Evolutionary conservation across 2,329 filamentous ascomycete species (phyloP).

Genomic region (Zarea fungicola): DNA sequence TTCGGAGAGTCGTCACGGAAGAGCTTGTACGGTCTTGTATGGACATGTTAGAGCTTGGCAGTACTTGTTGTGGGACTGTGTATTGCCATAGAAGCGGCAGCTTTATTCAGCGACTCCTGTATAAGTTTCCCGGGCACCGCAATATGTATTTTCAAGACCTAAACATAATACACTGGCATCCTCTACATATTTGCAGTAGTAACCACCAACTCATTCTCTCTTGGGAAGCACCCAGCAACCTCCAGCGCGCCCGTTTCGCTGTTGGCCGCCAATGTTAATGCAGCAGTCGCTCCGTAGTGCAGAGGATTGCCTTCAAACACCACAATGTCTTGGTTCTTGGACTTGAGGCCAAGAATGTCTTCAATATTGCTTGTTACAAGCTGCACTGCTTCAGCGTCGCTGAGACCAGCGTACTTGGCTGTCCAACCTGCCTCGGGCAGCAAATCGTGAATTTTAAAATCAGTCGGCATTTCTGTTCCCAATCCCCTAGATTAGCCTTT

Average conservation of each 20-base stretch:
- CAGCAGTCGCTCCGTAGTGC: conserved; percentile 34
- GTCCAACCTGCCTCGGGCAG: conserved; percentile 35
- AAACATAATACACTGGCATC: too few species aligned
- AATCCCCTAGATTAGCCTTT: background rate
- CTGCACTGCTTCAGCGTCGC: conserved; percentile 27
- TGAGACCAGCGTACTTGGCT: conserved; percentile 34
- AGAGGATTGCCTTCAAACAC: conserved; percentile 39
- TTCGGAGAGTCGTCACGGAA: too few species aligned
- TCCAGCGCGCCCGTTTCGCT: conserved; percentile 24
- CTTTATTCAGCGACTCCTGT: too few species aligned
- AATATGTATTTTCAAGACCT: too few species aligned
- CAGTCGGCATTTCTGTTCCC: conserved; percentile 21
- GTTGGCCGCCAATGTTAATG: conserved; percentile 29
- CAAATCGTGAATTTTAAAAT: conserved; percentile 35
- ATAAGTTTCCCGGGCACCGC: background rate
- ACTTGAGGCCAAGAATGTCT: conserved; percentile 33
- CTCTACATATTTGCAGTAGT: background rate
- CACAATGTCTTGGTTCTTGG: conserved; percentile 32
- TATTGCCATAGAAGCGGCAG: too few species aligned
- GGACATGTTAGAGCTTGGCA: too few species aligned
- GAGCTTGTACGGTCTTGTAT: too few species aligned
- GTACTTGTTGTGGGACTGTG: too few species aligned
- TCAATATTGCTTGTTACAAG: conserved; percentile 37
- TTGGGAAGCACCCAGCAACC: conserved; percentile 29
- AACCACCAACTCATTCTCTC: conserved; percentile 4